Evolutionary conservation across 306 rosid genomes (phyloP), one percentile per base, ranked within the genome.

Genomic region (Vigna reflexopilosa): DNA sequence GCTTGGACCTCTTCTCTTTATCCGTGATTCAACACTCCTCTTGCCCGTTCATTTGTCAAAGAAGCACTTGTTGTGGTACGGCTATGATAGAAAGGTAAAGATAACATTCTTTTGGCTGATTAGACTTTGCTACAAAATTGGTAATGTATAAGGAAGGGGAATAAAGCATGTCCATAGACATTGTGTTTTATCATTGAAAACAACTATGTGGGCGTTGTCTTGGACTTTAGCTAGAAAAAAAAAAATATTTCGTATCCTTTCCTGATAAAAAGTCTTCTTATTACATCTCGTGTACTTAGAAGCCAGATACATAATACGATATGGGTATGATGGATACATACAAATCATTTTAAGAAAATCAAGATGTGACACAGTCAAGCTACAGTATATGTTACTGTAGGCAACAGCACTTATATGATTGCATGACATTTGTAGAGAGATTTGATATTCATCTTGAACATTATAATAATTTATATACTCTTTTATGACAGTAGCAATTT

Each of bases 51-150:
- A 96, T 85, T 79, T 93, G 84, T 96, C 99, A 77, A 93, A 96
- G 88, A 96, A 96, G 77, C 96, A 91, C 87, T 85, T 96, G 86
- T 91, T 96, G 81, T 96, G 97, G 99, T 96, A 96, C 81, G 99
- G 99, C 67, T 96, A 96, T 75, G 99, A 96, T 77, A 89, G 91
- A 79, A 95, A 95, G 99, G 99, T 96, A 85, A 83, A 30, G 68
- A 77, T 50, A 56, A 73, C 30, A 72, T 81, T 78, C 80, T 62
- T 52, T 40, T 73, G 44, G 40, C 59, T 12, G 63, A 44, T 73
- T 57, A 45, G 15, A 49, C 13, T 64, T 61, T 51, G 24, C 62
- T 54, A 76, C 47, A 22, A 20, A 64, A 70, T 6, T 48, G 6
- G 30, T 20, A 67, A 75, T 68, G 52, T 24, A 36, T 5, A 9